Evolutionary conservation across 495 filamentous ascomycete species (phyloP).

Genomic region (Neurospora hispaniola): DNA sequence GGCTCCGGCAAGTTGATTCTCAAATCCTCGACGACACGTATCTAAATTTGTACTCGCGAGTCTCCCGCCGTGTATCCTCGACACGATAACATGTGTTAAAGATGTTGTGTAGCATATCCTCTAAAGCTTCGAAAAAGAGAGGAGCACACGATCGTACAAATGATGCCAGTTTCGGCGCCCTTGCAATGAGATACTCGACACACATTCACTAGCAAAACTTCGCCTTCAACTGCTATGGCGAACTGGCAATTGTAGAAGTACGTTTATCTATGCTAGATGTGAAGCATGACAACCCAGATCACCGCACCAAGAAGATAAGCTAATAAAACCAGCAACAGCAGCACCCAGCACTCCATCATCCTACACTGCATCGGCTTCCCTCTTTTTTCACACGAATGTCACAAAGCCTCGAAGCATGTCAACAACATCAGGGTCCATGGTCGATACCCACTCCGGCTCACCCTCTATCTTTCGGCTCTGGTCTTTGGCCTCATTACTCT

Average conservation of each 20-base stretch:
- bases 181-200: neutral
- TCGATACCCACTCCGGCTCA: slow-evolving; percentile 37
- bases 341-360: neutral
- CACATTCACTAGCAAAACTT: neutral
- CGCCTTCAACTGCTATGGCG: neutral
- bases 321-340: neutral
- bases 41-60: neutral
- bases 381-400: slow-evolving; percentile 31
- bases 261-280: neutral
- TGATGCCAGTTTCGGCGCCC: neutral
- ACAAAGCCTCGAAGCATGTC: slow-evolving; percentile 38
- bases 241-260: neutral
- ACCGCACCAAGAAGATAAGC: neutral
- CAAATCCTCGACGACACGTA: neutral
- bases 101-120: neutral
- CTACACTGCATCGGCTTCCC: neutral
- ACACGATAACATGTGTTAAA: neutral
- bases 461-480: slow-evolving; percentile 4
- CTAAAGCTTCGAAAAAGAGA: neutral
- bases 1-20: neutral
- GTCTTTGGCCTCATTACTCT: neutral
- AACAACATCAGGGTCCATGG: slow-evolving; percentile 38
- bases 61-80: neutral
- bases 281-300: neutral
- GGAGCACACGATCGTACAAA: neutral